Percentiles rank a stretch among this genome's conserved stretches.
Evolutionary conservation across 768 basidiomycete genomes (phyloP).

Genomic region (Xerocomus potaroensis): DNA sequence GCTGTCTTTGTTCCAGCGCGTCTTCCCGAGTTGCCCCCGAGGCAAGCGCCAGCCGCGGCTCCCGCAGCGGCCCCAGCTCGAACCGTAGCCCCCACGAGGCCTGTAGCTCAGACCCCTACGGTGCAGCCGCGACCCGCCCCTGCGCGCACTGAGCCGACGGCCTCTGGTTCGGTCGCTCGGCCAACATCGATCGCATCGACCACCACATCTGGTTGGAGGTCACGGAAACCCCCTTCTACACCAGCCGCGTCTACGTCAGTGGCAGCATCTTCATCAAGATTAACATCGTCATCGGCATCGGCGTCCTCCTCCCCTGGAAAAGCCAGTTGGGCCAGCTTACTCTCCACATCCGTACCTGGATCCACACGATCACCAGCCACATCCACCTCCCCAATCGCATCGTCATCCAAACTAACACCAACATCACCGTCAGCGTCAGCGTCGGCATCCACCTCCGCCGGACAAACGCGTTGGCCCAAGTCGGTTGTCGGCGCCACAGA

Average conservation of each 20-base stretch:
- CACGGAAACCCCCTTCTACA: too few relatives aligned
- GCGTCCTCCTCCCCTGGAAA: not conserved
- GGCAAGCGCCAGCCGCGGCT: not conserved
- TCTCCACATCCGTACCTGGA: too few relatives aligned
- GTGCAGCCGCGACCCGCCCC: not conserved
- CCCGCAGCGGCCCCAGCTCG: not conserved
- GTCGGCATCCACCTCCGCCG: not conserved
- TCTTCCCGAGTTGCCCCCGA: not conserved
- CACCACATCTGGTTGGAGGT: too few relatives aligned
- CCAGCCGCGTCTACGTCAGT: not conserved
- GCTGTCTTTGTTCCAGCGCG: not conserved
- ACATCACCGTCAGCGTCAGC: not conserved
- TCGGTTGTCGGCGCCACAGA: not conserved
- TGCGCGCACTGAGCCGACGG: conserved; percentile 1
- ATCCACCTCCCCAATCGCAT: not conserved
- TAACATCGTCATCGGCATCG: not conserved
- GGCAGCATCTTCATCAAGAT: not conserved
- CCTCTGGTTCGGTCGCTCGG: not conserved
- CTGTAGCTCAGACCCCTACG: not conserved
- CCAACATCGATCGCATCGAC: not conserved
- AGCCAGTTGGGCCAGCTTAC: too few relatives aligned
- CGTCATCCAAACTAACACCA: not conserved
- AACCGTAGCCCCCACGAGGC: not conserved
- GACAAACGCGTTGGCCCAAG: conserved; percentile 1
- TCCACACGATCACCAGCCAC: too few relatives aligned